Percentiles rank a stretch among this genome's conserved stretches.
Conservation (phyloP, 2,329 filamentous ascomycete genomes). For the Parafenestella ontariensis region DNA sequence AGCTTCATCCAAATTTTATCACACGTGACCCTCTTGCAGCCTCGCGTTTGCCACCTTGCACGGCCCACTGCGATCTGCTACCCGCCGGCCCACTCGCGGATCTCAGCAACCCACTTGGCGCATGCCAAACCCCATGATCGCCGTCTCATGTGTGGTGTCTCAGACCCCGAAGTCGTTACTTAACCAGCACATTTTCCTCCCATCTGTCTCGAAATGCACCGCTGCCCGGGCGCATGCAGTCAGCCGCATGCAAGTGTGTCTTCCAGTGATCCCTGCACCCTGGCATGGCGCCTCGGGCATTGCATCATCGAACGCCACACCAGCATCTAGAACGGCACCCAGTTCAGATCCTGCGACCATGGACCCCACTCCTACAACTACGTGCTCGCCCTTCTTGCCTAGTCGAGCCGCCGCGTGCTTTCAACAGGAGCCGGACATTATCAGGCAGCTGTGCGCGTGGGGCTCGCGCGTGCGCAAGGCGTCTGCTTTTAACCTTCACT, state of each 20-base stretch:
- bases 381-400: neutral
- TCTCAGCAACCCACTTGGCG: neutral
- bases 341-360: neutral
- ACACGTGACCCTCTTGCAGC: neutral
- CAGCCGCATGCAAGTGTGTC: neutral
- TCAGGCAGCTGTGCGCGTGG: conserved; percentile 18
- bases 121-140: neutral
- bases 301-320: neutral
- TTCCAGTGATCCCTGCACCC: neutral
- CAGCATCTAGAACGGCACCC: neutral
- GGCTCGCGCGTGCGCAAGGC: conserved; percentile 12
- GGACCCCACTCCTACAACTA: neutral
- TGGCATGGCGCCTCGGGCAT: neutral
- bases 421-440: conserved; percentile 9
- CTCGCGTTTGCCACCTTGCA: neutral
- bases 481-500: conserved; percentile 7
- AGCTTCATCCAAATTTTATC: no score
- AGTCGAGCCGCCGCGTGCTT: conserved; percentile 8
- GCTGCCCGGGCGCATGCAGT: neutral
- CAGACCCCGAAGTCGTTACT: neutral
- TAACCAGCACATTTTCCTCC: neutral
- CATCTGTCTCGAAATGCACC: neutral
- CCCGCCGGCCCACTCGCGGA: neutral
- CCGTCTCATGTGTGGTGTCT: neutral
- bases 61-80: neutral